Evolutionary conservation across 2,329 filamentous ascomycete species (phyloP).

Genomic region (Delphinella strobiligena): DNA sequence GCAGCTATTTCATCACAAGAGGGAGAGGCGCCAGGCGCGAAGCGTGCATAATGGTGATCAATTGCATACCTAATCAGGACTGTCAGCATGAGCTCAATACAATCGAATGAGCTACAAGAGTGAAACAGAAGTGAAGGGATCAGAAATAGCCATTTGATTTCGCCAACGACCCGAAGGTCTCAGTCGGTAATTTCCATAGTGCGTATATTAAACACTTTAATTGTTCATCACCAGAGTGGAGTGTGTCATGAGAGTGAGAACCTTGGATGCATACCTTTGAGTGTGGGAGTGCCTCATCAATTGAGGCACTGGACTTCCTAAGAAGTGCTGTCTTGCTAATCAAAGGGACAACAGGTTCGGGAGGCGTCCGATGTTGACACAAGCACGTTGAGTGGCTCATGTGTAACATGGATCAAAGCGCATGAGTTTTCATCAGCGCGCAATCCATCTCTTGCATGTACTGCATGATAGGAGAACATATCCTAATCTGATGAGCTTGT

Average conservation of each 20-base stretch:
- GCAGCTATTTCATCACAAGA: slow-evolving; percentile 14
- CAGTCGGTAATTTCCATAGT: slow-evolving; percentile 97
- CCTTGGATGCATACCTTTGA: neutral
- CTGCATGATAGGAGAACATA: neutral
- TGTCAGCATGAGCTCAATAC: slow-evolving; percentile 5
- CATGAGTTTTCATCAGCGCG: neutral
- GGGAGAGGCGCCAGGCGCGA: no score
- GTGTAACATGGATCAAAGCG: neutral
- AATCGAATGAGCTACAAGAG: slow-evolving; percentile 2
- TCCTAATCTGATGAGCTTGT: neutral
- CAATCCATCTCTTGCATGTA: neutral
- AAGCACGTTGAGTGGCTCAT: neutral
- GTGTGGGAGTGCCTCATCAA: neutral
- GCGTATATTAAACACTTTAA: slow-evolving; percentile 61
- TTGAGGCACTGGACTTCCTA: neutral
- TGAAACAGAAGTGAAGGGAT: slow-evolving; percentile 28
- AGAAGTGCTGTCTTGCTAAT: slow-evolving; percentile 1
- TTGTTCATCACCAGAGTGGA: slow-evolving; percentile 14
- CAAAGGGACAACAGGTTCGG: slow-evolving; percentile 4
- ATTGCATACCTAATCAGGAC: slow-evolving; percentile 8
- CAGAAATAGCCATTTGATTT: slow-evolving; percentile 82
- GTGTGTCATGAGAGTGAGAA: neutral
- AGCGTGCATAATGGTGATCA: neutral
- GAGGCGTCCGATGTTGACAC: neutral
- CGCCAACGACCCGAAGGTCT: slow-evolving; percentile 59